These are phyloP conservation scores for Phytophthora agathidicida DNA, from an alignment of 352 stramenopile genomes.

Conservation along the genomic window DNA sequence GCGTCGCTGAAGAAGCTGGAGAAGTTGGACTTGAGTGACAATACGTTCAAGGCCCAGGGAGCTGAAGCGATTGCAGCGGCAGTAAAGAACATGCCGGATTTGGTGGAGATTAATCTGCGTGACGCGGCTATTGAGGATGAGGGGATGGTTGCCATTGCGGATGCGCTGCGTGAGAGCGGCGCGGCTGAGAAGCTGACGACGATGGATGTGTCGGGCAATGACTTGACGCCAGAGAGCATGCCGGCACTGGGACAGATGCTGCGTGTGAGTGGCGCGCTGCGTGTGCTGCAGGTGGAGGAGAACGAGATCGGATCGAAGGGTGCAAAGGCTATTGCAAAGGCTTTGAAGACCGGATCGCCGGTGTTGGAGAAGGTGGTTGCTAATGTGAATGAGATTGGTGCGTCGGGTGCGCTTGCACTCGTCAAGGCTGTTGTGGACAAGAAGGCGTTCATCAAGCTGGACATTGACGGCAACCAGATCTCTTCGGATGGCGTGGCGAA, in stretches of 20 bases:
- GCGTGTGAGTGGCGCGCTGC: conserved; percentile 56
- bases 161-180: conserved; percentile 63
- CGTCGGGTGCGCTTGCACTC: conserved; percentile 86
- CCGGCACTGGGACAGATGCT: conserved; percentile 53
- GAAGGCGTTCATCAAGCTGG: conserved; percentile 50
- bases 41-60: conserved; percentile 92
- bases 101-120: conserved; percentile 90
- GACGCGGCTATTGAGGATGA: conserved; percentile 92
- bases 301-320: conserved; percentile 94
- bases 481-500: conserved; percentile 62
- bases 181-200: conserved; percentile 48
- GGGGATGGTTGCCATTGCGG: conserved; percentile 83
- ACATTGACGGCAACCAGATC: conserved; percentile 88
- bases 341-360: conserved; percentile 56
- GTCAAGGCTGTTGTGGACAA: conserved; percentile 68
- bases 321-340: conserved; percentile 70
- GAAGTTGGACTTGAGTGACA: conserved; percentile 94
- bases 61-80: conserved; percentile 84
- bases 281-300: conserved; percentile 90
- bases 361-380: conserved; percentile 82
- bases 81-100: conserved; percentile 66
- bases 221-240: conserved; percentile 80
- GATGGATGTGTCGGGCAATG: conserved; percentile 95
- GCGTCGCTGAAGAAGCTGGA: conserved; percentile 70
- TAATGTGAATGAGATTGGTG: conserved; percentile 91